Evolutionary conservation across 805 yeast genomes (phyloP).

Genomic region (Pichia heedii): DNA sequence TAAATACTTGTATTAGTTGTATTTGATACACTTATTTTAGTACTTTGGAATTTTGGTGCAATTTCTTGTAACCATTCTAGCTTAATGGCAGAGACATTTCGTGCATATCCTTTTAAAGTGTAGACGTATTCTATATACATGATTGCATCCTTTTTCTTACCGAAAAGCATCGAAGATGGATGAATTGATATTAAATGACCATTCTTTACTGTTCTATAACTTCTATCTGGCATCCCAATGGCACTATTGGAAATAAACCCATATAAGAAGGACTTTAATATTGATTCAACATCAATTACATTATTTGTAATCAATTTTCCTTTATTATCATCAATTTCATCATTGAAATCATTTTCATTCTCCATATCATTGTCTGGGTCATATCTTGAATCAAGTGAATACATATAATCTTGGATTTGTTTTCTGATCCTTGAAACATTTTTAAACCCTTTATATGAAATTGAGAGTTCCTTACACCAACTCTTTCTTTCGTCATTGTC

Average conservation of each 20-base stretch:
- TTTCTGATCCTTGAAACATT: conserved; percentile 67
- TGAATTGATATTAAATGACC: conserved; percentile 85
- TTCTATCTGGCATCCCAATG: conserved; percentile 88
- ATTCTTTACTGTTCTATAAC: conserved; percentile 74
- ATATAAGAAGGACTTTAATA: conserved; percentile 69
- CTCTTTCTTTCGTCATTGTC: conserved; percentile 48
- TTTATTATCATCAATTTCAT: conserved; percentile 4
- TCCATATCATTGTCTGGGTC: too few species aligned
- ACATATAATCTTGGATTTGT: conserved; percentile 68
- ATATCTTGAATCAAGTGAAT: conserved; percentile 22
- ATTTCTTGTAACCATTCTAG: conserved; percentile 79
- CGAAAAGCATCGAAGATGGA: conserved; percentile 84
- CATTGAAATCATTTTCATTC: conserved; percentile 22
- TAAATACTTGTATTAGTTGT: too few species aligned
- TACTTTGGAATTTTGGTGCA: conserved; percentile 56
- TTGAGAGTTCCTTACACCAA: conserved; percentile 77
- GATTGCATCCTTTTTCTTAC: conserved; percentile 72
- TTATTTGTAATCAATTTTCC: conserved; percentile 3
- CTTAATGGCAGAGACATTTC: conserved; percentile 77
- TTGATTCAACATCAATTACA: conserved; percentile 42
- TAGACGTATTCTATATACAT: conserved; percentile 93
- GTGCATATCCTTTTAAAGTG: conserved; percentile 87
- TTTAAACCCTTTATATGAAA: conserved; percentile 71
- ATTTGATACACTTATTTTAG: conserved; percentile 18
- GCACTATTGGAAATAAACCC: conserved; percentile 91